A percentile compares a stretch with the other conserved stretches of the same genome.
These are phyloP conservation scores for Cyberlindnera subsufficiens DNA, from an alignment of 805 yeast species.

Conservation along the genomic window DNA sequence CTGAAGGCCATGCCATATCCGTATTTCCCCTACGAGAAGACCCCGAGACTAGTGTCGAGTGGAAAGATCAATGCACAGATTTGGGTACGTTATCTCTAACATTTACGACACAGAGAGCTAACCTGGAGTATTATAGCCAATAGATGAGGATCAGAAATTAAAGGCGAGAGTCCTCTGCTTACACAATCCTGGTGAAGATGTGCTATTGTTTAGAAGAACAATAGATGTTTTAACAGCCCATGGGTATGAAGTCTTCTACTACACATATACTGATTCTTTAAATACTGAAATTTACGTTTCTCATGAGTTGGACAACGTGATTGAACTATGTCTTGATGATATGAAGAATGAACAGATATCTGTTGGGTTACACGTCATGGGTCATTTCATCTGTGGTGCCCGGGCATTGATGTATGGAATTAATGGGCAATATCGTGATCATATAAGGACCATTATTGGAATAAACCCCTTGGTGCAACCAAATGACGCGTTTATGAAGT, in stretches of 20 bases:
- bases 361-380: conserved; percentile 12
- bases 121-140: conserved; percentile 11
- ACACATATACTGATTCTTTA: conserved; percentile 2
- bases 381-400: conserved; percentile 13
- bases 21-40: conserved; percentile 13
- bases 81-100: conserved; percentile 20
- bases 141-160: conserved; percentile 10
- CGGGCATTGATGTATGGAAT: conserved; percentile 15
- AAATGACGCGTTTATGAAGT: neutral
- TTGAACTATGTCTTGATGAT: conserved; percentile 16
- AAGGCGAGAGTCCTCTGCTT: conserved; percentile 17
- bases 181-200: conserved; percentile 16
- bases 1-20: conserved; percentile 3
- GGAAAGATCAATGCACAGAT: conserved; percentile 23
- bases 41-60: conserved; percentile 11
- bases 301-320: conserved; percentile 14
- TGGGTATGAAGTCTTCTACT: conserved; percentile 17
- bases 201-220: conserved; percentile 9
- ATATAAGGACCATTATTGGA: conserved; percentile 12
- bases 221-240: conserved; percentile 11
- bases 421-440: conserved; percentile 10
- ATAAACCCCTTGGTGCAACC: conserved; percentile 17
- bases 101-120: conserved; percentile 2
- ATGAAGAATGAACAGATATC: conserved; percentile 2
- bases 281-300: conserved; percentile 2